A percentile compares a stretch with the other conserved stretches of the same genome.
These are phyloP conservation scores for Rauvolfia tetraphylla DNA, from an alignment of 257 asterid genomes.

Conservation along the genomic window DNA sequence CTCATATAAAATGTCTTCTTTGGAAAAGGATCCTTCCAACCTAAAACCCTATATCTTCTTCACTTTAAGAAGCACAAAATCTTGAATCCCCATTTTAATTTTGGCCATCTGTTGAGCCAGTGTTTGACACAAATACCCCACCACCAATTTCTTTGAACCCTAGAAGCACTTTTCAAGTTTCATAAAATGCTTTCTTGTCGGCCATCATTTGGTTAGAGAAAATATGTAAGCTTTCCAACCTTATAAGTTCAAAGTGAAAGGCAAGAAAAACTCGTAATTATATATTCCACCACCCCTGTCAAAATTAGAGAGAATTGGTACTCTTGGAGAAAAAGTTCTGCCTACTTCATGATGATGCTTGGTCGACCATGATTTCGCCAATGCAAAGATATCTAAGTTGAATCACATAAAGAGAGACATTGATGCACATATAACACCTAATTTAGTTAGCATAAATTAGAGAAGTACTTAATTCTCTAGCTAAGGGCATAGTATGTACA, in stretches of 20 bases:
- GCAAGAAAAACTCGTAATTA: constrained; percentile 22
- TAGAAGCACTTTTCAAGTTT: constrained; percentile 31
- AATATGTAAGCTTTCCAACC: constrained; percentile 36
- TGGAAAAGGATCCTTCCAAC: constrained; percentile 20
- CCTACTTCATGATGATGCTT: constrained; percentile 46
- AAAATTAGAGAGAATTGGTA: constrained; percentile 27
- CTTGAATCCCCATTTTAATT: constrained; percentile 20
- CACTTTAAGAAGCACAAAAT: constrained; percentile 43
- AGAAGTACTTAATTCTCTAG: not conserved
- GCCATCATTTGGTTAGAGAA: constrained; percentile 44
- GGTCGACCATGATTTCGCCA: constrained; percentile 47
- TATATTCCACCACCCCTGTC: constrained; percentile 30
- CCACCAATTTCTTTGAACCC: constrained; percentile 17
- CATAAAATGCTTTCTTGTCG: constrained; percentile 41
- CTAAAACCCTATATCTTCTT: constrained; percentile 23
- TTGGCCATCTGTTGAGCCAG: constrained; percentile 10
- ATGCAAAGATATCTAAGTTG: not conserved
- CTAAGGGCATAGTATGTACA: not conserved
- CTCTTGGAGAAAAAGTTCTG: constrained; percentile 25
- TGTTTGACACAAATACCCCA: constrained; percentile 36
- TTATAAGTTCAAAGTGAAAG: constrained; percentile 36
- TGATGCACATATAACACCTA: constrained; percentile 1
- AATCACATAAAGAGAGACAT: constrained; percentile 12
- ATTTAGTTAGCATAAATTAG: not conserved
- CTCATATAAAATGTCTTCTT: constrained; percentile 15